Percentiles rank a stretch among this genome's conserved stretches.
Evolutionary conservation across 805 yeast genomes (phyloP).

Genomic region (Barnettozyma pratensis): DNA sequence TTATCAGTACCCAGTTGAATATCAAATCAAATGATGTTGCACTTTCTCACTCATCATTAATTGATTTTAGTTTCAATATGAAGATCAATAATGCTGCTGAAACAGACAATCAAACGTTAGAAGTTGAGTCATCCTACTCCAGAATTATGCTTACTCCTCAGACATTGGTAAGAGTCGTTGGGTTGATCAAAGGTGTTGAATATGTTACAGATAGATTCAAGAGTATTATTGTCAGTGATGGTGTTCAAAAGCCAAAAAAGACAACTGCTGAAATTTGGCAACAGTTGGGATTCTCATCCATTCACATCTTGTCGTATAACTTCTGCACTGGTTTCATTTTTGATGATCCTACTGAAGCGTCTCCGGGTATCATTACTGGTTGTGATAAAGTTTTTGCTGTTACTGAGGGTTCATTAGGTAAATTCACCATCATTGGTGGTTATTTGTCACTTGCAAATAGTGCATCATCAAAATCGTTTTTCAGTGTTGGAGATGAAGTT

Average conservation of each 20-base stretch:
- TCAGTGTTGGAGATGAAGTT: constrained; percentile 40
- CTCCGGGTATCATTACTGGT: constrained; percentile 76
- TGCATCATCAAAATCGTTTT: constrained; percentile 41
- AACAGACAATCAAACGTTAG: constrained; percentile 37
- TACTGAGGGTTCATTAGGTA: constrained; percentile 57
- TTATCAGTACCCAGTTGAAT: constrained; percentile 25
- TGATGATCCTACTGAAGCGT: constrained; percentile 33
- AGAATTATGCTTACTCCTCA: constrained; percentile 54
- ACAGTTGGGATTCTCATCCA: constrained; percentile 32
- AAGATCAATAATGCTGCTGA: constrained; percentile 37
- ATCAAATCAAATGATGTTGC: constrained; percentile 29
- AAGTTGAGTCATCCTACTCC: constrained; percentile 53
- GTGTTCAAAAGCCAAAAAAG: background rate
- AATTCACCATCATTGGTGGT: constrained; percentile 61
- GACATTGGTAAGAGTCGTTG: constrained; percentile 32
- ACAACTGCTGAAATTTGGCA: constrained; percentile 5
- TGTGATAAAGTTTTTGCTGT: constrained; percentile 68
- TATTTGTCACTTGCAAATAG: constrained; percentile 72
- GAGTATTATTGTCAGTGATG: background rate
- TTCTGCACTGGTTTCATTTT: constrained; percentile 79
- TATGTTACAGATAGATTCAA: background rate
- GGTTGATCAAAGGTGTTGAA: constrained; percentile 9
- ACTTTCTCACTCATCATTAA: constrained; percentile 34
- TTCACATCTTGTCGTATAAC: constrained; percentile 57
- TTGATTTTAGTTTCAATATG: constrained; percentile 43